phyloP scores from a whole-genome alignment of 1,284 basidiomycete species.

The Marasmius fiardii region DNA sequence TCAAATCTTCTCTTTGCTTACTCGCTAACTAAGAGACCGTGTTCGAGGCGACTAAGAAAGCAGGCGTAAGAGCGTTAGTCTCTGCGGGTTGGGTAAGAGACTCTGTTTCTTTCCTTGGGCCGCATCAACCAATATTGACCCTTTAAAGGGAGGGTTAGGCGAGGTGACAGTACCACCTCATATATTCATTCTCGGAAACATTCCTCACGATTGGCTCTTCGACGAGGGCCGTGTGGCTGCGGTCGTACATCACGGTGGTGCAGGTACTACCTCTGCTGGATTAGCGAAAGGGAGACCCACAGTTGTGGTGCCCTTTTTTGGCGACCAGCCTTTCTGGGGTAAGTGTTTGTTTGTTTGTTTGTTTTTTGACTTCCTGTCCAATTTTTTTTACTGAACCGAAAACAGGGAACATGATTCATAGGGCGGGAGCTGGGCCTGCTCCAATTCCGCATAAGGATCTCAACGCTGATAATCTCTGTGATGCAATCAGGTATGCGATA shows the following conservation, averaged over 20 bases:
- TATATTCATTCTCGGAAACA: slow-evolving; percentile 58
- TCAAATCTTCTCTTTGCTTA: background rate
- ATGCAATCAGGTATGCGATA: slow-evolving; percentile 49
- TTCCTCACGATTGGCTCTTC: slow-evolving; percentile 76
- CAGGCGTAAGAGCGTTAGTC: slow-evolving; percentile 55
- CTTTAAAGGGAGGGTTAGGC: slow-evolving; percentile 17
- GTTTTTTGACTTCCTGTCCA: too few species aligned
- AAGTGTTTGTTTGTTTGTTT: slow-evolving; percentile 9
- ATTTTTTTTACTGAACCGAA: background rate
- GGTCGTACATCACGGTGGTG: slow-evolving; percentile 72
- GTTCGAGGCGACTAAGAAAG: slow-evolving; percentile 50
- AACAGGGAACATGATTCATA: slow-evolving; percentile 51
- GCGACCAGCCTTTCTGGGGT: slow-evolving; percentile 58
- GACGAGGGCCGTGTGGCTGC: slow-evolving; percentile 53
- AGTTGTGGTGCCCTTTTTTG: slow-evolving; percentile 68
- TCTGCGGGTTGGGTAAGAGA: slow-evolving; percentile 55
- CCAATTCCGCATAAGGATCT: slow-evolving; percentile 57
- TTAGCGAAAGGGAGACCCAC: slow-evolving; percentile 63
- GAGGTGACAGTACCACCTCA: slow-evolving; percentile 42
- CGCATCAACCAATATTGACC: background rate
- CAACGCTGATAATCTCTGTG: slow-evolving; percentile 45
- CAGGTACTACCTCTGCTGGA: slow-evolving; percentile 64
- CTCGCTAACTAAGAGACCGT: slow-evolving; percentile 38
- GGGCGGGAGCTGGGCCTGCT: slow-evolving; percentile 59
- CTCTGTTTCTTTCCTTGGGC: background rate